Conservation (phyloP, 208 protist genomes). For the Zelonia costaricensis region DNA sequence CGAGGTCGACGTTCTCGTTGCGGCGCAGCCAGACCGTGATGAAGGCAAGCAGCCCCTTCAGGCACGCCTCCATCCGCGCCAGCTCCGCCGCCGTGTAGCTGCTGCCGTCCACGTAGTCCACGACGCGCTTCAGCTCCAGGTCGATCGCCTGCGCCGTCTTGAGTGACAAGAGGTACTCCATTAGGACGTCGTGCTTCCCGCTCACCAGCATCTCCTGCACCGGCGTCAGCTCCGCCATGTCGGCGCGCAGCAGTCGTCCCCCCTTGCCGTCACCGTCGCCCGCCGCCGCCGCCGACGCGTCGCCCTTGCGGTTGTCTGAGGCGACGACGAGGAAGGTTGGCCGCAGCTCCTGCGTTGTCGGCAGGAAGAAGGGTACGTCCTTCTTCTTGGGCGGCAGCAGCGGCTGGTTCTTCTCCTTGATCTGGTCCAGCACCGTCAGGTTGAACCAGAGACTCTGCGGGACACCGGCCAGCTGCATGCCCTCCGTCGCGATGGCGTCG, state of each 20-base stretch:
- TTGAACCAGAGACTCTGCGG: slow-evolving; percentile 79
- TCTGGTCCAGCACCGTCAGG: slow-evolving; percentile 85
- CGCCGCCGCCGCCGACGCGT: background rate
- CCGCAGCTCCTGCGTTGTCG: slow-evolving; percentile 76
- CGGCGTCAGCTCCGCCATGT: slow-evolving; percentile 47
- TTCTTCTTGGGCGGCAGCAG: slow-evolving; percentile 90
- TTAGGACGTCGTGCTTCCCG: slow-evolving; percentile 55
- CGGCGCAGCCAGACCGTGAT: slow-evolving; percentile 50
- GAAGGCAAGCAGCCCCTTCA: slow-evolving; percentile 59
- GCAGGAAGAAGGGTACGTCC: slow-evolving; percentile 91
- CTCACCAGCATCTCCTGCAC: slow-evolving; percentile 71
- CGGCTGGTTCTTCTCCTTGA: slow-evolving; percentile 90
- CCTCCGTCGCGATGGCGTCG: slow-evolving; percentile 57
- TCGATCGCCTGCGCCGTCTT: slow-evolving; percentile 73
- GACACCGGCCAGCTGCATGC: slow-evolving; percentile 67
- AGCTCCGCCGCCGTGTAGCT: slow-evolving; percentile 71
- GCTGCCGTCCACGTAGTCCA: slow-evolving; percentile 70
- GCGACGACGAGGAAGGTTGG: slow-evolving; percentile 82
- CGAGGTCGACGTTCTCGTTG: slow-evolving; percentile 71
- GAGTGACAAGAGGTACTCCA: slow-evolving; percentile 52
- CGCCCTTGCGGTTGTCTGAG: slow-evolving; percentile 29
- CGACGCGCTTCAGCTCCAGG: slow-evolving; percentile 66
- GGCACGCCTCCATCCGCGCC: slow-evolving; percentile 45
- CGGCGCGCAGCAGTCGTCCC: slow-evolving; percentile 30
- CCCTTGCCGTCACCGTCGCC: background rate